Evolutionary conservation across 441 rosid genomes (phyloP).

Genomic region (Viola pubescens): DNA sequence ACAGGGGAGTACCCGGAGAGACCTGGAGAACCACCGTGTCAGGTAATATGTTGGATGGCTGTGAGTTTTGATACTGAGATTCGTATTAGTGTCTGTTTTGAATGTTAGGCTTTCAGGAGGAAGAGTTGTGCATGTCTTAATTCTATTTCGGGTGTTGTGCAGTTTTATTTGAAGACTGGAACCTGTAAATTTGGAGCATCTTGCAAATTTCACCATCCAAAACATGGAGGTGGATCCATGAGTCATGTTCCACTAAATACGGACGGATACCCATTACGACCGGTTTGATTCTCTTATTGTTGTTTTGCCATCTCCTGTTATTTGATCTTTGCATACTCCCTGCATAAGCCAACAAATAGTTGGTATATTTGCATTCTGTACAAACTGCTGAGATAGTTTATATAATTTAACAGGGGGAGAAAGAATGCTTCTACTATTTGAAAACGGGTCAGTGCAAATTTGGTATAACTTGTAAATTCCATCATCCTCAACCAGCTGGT

Average conservation of each 20-base stretch:
- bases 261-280: constrained; percentile 75
- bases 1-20: constrained; percentile 91
- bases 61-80: not conserved
- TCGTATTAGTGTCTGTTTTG: not conserved
- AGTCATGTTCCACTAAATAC: constrained; percentile 56
- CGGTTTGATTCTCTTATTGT: constrained; percentile 35
- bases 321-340: not conserved
- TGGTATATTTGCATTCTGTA: not conserved
- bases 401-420: constrained; percentile 52
- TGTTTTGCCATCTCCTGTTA: constrained; percentile 2
- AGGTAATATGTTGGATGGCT: constrained; percentile 31
- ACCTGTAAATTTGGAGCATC: constrained; percentile 98
- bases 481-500: constrained; percentile 89
- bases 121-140: not conserved
- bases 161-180: constrained; percentile 88
- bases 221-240: constrained; percentile 62
- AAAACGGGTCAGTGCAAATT: constrained; percentile 99
- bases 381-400: not conserved
- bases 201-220: constrained; percentile 96
- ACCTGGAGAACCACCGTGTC: constrained; percentile 71
- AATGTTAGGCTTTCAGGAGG: too few relatives aligned
- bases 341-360: too few relatives aligned
- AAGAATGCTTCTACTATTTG: constrained; percentile 94
- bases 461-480: constrained; percentile 85
- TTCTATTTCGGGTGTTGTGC: constrained; percentile 20